Conservation (phyloP, 495 filamentous ascomycete species). For the Chaetomium cochliodes region DNA sequence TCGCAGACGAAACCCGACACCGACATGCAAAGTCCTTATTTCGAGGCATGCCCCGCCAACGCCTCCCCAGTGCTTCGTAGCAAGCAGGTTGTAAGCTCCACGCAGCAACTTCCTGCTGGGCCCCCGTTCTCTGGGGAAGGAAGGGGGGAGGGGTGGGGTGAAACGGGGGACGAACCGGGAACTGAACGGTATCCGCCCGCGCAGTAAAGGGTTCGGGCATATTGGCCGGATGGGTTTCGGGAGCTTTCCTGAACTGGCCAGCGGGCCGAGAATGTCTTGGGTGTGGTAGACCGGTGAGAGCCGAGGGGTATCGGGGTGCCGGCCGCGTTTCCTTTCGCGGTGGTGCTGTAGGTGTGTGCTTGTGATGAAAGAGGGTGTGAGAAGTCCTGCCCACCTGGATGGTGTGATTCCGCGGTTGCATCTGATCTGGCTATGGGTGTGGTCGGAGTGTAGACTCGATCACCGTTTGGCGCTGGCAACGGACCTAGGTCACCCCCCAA, state of each 20-base stretch:
- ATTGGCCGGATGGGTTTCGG: conserved; percentile 1
- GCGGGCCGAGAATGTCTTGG: background rate
- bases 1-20: too few relatives aligned
- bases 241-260: background rate
- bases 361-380: background rate
- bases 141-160: background rate
- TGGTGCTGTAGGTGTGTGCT: background rate
- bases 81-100: too few relatives aligned
- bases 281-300: background rate
- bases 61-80: too few relatives aligned
- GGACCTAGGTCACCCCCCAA: too few relatives aligned
- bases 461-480: too few relatives aligned
- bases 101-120: too few relatives aligned
- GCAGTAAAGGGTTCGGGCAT: background rate
- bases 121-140: too few relatives aligned
- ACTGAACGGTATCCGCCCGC: background rate
- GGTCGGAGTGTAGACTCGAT: too few relatives aligned
- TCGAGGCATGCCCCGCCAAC: too few relatives aligned
- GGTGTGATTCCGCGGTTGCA: background rate
- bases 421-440: too few relatives aligned
- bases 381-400: background rate
- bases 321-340: background rate
- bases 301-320: background rate
- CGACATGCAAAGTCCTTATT: too few relatives aligned
- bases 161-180: background rate